phyloP scores from a whole-genome alignment of 768 basidiomycete genomes.

The Termitomyces sp. region DNA sequence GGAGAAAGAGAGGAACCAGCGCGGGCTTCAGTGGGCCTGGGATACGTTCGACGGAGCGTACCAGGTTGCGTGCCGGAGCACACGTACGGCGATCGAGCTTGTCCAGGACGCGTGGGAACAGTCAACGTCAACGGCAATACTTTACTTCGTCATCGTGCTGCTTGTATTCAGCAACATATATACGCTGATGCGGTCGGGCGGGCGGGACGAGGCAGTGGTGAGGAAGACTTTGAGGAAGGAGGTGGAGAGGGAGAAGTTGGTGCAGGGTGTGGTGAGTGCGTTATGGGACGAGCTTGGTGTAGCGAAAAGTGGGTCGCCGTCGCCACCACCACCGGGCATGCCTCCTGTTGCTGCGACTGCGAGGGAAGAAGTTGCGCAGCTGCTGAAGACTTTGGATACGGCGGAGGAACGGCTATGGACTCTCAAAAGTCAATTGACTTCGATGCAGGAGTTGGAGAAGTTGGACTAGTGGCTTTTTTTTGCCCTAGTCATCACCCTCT shows the following conservation, averaged over 20 bases:
- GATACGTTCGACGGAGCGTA: slow-evolving; percentile 80
- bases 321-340: slow-evolving; percentile 8
- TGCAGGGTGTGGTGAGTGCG: slow-evolving; percentile 68
- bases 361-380: slow-evolving; percentile 45
- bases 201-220: slow-evolving; percentile 39
- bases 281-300: slow-evolving; percentile 67
- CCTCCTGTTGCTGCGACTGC: slow-evolving; percentile 19
- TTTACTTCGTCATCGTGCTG: slow-evolving; percentile 69
- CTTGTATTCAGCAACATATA: slow-evolving; percentile 80
- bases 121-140: slow-evolving; percentile 64
- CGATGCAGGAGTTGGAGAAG: slow-evolving; percentile 11
- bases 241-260: slow-evolving; percentile 73
- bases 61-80: slow-evolving; percentile 67
- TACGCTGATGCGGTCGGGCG: slow-evolving; percentile 45
- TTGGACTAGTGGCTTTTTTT: slow-evolving; percentile 6
- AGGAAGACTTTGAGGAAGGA: slow-evolving; percentile 48
- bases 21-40: slow-evolving; percentile 84
- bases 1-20: slow-evolving; percentile 65
- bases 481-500: neutral
- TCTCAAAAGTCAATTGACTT: slow-evolving; percentile 40
- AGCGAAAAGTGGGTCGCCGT: slow-evolving; percentile 30
- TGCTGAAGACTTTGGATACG: slow-evolving; percentile 49
- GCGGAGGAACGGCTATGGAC: slow-evolving; percentile 53
- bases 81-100: slow-evolving; percentile 72
- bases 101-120: slow-evolving; percentile 79